Conservation (phyloP, 805 yeast species). For the Candida caryicola region DNA sequence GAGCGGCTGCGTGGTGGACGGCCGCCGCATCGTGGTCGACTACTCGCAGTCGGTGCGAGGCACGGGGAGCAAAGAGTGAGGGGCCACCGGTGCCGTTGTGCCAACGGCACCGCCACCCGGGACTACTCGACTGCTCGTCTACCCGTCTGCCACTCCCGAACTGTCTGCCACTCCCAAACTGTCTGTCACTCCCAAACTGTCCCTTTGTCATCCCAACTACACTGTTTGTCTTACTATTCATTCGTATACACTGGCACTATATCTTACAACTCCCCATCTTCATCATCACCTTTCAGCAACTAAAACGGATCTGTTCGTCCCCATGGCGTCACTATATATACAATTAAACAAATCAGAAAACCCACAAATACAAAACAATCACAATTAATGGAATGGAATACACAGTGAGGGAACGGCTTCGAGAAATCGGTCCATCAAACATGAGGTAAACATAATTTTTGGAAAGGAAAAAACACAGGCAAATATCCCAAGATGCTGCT, state of each 20-base stretch:
- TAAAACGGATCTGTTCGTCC: not conserved
- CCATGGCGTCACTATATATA: not conserved
- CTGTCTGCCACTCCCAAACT: too few relatives aligned
- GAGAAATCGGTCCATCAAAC: not conserved
- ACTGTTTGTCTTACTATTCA: too few relatives aligned
- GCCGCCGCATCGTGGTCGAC: slow-evolving; percentile 61
- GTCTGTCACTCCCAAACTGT: too few relatives aligned
- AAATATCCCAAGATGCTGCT: too few relatives aligned
- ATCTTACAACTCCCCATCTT: slow-evolving; percentile 1
- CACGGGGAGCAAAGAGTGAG: too few relatives aligned
- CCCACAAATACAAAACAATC: slow-evolving; percentile 1
- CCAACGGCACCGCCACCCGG: too few relatives aligned
- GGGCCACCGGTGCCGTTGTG: too few relatives aligned
- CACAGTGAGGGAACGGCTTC: not conserved
- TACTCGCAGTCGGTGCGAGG: slow-evolving; percentile 53
- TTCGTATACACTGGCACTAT: not conserved
- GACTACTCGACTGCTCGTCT: too few relatives aligned
- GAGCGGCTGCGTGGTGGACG: slow-evolving; percentile 53
- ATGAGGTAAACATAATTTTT: not conserved
- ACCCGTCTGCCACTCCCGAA: too few relatives aligned
- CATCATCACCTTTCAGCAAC: slow-evolving; percentile 4
- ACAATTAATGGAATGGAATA: slow-evolving; percentile 8
- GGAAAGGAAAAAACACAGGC: not conserved
- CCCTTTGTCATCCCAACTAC: too few relatives aligned
- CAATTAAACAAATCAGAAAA: not conserved